Evolutionary conservation across 2,329 filamentous ascomycete genomes (phyloP), one percentile per base, ranked within the genome.

Genomic region (Gaeumannomyces tritici): DNA sequence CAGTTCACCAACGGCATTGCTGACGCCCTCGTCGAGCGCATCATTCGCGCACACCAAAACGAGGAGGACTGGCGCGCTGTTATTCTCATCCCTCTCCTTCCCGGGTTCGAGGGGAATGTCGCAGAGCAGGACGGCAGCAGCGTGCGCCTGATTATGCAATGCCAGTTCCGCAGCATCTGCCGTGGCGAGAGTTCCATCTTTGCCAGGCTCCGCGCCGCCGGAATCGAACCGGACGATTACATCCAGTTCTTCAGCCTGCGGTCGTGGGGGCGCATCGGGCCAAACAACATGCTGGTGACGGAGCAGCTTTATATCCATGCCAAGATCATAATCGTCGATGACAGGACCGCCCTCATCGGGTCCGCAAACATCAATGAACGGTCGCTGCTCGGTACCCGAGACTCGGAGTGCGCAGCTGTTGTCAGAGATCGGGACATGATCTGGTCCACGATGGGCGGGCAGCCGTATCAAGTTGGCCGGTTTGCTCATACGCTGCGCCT

Each of bases 311-410:
- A 99, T 72, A 98, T 99, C 63, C 95, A 99, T 70, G 95, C 95
- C 65, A 99, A 99, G 76, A 89, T 89, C 67, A 98, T 98, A 80
- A 84, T 99, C 62, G 93, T 96, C 5, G 95, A 99, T 73, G 95
- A 99, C 70, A 86, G 93, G 42, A 86, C 95, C 63, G 93, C 89
- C 26, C 87, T 99, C 65, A 99, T 99, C 69, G 95, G 95, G 24
- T 98, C 93, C 57, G 95, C 95, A 61, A 99, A 99, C 72, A 98
- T 99, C 79, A 99, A 99, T 70, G 95, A 99, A 74, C 87, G 95
- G 57, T 98, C 93, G 8, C 92, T 98, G 91, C 75, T 97, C 65
- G 95, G 95, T 11, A 89, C 85, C 59, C 86, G 95, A 69, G 95
- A 99, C 74, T 97, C 93, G 0, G 95, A 99, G 75, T 87, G 90